These are phyloP conservation scores for Ceratocystis papillata DNA, from an alignment of 2,329 filamentous ascomycete genomes.

Conservation along the genomic window DNA sequence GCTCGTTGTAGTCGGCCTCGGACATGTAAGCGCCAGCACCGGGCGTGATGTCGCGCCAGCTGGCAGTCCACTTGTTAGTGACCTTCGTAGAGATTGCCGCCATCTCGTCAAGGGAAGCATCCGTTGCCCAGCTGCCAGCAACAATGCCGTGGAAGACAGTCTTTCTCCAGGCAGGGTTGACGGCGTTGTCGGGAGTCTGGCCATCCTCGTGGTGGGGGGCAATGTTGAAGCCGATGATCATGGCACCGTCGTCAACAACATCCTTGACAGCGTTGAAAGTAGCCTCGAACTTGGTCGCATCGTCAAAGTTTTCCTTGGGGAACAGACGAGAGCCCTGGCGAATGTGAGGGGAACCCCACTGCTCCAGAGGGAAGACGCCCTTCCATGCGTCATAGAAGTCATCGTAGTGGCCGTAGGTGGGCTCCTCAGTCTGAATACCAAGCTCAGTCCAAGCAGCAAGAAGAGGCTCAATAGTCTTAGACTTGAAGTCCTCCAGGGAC, in stretches of 20 bases:
- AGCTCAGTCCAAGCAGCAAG: conserved; percentile 33
- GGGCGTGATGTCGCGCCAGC: conserved; percentile 32
- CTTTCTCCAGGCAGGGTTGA: conserved; percentile 38
- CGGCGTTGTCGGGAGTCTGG: conserved; percentile 30
- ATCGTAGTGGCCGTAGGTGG: conserved; percentile 27
- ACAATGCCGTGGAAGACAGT: conserved; percentile 31
- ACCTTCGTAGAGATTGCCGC: conserved; percentile 26
- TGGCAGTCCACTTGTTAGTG: conserved; percentile 26
- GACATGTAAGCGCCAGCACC: conserved; percentile 40
- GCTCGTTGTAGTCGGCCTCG: conserved; percentile 42
- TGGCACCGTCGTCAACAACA: conserved; percentile 33
- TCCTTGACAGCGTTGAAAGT: conserved; percentile 30
- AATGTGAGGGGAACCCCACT: conserved; percentile 21
- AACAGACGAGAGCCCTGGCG: conserved; percentile 31
- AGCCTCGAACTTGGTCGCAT: conserved; percentile 27
- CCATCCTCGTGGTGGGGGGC: conserved; percentile 29
- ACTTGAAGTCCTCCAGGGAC: conserved; percentile 30
- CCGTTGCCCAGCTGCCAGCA: conserved; percentile 26
- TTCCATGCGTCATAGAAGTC: conserved; percentile 30
- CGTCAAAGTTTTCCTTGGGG: conserved; percentile 28
- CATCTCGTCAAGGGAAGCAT: conserved; percentile 5
- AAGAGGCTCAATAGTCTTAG: conserved; percentile 28
- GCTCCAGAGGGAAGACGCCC: conserved; percentile 25
- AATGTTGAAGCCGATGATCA: conserved; percentile 32
- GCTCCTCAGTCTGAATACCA: conserved; percentile 30